These are phyloP conservation scores for Trichoderma koningiopsis DNA, from an alignment of 2,329 filamentous ascomycete genomes.

Conservation along the genomic window DNA sequence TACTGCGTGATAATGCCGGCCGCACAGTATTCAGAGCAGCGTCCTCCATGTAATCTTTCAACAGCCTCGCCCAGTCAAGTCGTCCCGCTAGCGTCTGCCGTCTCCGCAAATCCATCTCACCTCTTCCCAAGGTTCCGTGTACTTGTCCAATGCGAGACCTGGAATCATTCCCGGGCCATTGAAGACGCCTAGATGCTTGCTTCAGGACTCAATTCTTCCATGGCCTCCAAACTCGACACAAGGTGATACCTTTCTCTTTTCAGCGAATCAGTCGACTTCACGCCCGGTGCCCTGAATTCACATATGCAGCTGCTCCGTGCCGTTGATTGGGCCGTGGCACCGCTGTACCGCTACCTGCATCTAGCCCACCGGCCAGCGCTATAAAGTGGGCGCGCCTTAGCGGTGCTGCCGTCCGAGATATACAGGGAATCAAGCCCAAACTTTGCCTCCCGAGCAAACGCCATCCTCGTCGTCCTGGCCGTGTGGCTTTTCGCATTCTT, in stretches of 20 bases:
- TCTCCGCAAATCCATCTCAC: slow-evolving; percentile 12
- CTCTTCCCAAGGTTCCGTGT: background rate
- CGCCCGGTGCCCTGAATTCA: background rate
- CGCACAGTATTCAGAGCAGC: background rate
- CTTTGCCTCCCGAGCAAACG: slow-evolving; percentile 23
- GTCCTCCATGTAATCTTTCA: background rate
- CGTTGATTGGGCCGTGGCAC: background rate
- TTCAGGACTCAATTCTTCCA: background rate
- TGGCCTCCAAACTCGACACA: background rate
- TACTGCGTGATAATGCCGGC: background rate
- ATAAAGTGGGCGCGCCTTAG: slow-evolving; percentile 3
- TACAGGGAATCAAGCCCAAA: slow-evolving; percentile 10
- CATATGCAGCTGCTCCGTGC: background rate
- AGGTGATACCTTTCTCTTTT: background rate
- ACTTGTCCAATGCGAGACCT: background rate
- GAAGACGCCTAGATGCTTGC: background rate
- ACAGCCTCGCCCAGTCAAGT: background rate
- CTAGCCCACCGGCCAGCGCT: background rate
- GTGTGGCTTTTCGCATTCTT: slow-evolving; percentile 2
- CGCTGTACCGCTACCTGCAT: background rate
- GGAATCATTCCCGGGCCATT: background rate
- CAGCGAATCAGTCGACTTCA: background rate
- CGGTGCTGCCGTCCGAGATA: slow-evolving; percentile 1
- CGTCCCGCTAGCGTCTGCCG: background rate
- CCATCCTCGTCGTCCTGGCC: background rate